Conservation (phyloP, 2,329 filamentous ascomycete genomes). For the Penicillium crustosum region DNA sequence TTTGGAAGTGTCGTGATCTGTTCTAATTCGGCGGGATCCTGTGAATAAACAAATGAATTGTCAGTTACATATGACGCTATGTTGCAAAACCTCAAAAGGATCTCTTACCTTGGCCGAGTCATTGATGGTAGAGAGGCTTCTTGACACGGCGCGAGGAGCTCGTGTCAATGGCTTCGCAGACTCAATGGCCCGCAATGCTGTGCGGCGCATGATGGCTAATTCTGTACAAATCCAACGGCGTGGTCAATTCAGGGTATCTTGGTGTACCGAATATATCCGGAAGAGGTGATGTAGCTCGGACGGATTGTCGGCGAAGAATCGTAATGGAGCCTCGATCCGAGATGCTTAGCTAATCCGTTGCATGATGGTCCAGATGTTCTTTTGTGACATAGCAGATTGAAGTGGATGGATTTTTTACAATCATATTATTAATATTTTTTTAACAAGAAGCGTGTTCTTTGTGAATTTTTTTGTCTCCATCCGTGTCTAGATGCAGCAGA, state of each 20-base stretch:
- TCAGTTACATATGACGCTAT: slow-evolving; percentile 5
- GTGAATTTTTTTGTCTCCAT: background rate
- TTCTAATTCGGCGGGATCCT: slow-evolving; percentile 86
- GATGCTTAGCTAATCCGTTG: slow-evolving; percentile 33
- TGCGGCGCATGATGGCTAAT: slow-evolving; percentile 39
- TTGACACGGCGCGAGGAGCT: slow-evolving; percentile 35
- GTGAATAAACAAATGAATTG: slow-evolving; percentile 3
- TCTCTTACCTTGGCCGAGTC: slow-evolving; percentile 37
- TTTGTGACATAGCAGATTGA: background rate
- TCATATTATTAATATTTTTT: background rate
- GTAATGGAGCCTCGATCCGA: slow-evolving; percentile 22
- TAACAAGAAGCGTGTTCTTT: background rate
- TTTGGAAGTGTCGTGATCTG: slow-evolving; percentile 85
- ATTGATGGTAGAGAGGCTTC: slow-evolving; percentile 39
- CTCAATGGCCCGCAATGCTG: slow-evolving; percentile 42
- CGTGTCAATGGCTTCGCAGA: slow-evolving; percentile 39
- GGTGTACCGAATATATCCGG: slow-evolving; percentile 15
- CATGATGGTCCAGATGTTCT: slow-evolving; percentile 3
- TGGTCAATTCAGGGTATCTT: slow-evolving; percentile 1
- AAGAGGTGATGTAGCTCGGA: slow-evolving; percentile 12
- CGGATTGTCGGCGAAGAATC: slow-evolving; percentile 21
- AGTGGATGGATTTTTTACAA: background rate
- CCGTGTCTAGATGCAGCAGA: background rate
- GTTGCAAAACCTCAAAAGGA: background rate
- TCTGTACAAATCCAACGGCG: slow-evolving; percentile 5